Conservation (phyloP, 768 basidiomycete genomes). For the Inosperma sp. region DNA sequence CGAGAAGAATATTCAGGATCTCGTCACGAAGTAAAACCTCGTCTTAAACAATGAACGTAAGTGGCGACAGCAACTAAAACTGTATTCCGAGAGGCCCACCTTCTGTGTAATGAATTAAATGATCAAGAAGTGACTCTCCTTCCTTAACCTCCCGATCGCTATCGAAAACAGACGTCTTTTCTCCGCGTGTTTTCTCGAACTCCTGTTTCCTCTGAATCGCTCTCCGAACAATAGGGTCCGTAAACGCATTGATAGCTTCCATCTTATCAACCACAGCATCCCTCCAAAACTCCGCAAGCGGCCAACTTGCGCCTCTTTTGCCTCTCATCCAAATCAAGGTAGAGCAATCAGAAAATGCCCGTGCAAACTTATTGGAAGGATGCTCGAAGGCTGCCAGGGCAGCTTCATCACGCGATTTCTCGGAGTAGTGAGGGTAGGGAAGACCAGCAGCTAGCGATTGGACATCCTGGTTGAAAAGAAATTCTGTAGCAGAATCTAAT, state of each 20-base stretch:
- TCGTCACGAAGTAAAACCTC: conserved; percentile 19
- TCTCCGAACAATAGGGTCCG: conserved; percentile 49
- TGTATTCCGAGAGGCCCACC: too few species aligned
- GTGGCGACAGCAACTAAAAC: too few species aligned
- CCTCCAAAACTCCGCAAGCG: conserved; percentile 44
- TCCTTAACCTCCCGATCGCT: conserved; percentile 38
- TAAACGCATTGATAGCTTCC: conserved; percentile 48
- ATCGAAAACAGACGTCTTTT: too few species aligned
- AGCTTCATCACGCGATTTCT: conserved; percentile 21
- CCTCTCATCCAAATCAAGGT: conserved; percentile 40
- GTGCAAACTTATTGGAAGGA: conserved; percentile 40
- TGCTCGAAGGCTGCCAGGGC: conserved; percentile 22
- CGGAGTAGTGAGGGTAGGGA: conserved; percentile 46
- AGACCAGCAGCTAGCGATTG: conserved; percentile 47
- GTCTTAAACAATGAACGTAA: too few species aligned
- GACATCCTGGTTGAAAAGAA: conserved; percentile 58
- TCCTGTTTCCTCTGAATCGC: conserved; percentile 41
- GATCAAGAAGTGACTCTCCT: conserved; percentile 50
- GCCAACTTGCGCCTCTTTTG: too few species aligned
- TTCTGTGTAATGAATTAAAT: conserved; percentile 48
- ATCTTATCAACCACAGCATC: conserved; percentile 46
- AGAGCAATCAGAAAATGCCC: too few species aligned
- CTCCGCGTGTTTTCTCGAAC: conserved; percentile 24
- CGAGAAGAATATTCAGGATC: conserved; percentile 16
- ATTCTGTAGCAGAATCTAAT: conserved; percentile 62